phyloP scores from a whole-genome alignment of 331 rosid species.

The Arachis monticola region DNA sequence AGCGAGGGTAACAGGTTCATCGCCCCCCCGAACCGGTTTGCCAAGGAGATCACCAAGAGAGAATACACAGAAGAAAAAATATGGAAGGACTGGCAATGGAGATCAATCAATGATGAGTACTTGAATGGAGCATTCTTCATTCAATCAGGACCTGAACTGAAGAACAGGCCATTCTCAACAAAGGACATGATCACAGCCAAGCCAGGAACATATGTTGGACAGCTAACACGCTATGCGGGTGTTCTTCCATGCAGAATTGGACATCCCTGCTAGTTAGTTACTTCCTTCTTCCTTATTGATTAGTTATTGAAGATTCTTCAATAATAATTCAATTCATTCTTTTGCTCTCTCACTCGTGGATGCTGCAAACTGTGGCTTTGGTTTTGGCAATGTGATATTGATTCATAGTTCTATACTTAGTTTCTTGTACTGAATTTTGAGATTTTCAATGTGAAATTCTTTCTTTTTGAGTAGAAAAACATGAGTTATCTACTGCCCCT shows the following conservation, averaged over 20 bases:
- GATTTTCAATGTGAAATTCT: too few species aligned
- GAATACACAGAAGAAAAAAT: slow-evolving; percentile 42
- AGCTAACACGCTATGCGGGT: slow-evolving; percentile 62
- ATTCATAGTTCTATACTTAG: too few species aligned
- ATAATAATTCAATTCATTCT: too few species aligned
- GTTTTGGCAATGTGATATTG: too few species aligned
- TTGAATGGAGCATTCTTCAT: slow-evolving; percentile 72
- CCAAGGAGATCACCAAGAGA: slow-evolving; percentile 77
- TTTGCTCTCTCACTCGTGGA: too few species aligned
- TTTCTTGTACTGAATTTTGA: too few species aligned
- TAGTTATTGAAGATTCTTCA: too few species aligned
- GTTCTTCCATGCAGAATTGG: slow-evolving; percentile 44
- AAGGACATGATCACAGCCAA: slow-evolving; percentile 55
- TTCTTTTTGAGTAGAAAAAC: too few species aligned
- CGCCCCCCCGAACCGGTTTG: slow-evolving; percentile 33
- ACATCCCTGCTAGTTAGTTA: slow-evolving; percentile 20
- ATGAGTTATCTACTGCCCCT: too few species aligned
- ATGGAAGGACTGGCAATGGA: slow-evolving; percentile 78
- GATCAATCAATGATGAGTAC: slow-evolving; percentile 66
- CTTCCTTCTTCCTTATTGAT: too few species aligned
- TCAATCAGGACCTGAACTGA: slow-evolving; percentile 47
- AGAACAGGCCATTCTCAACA: slow-evolving; percentile 37
- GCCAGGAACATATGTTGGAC: slow-evolving; percentile 53
- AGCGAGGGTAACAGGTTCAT: slow-evolving; percentile 84
- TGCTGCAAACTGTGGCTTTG: too few species aligned